Evolutionary conservation across 768 basidiomycete species (phyloP).

Genomic region (Crucibulum laeve): DNA sequence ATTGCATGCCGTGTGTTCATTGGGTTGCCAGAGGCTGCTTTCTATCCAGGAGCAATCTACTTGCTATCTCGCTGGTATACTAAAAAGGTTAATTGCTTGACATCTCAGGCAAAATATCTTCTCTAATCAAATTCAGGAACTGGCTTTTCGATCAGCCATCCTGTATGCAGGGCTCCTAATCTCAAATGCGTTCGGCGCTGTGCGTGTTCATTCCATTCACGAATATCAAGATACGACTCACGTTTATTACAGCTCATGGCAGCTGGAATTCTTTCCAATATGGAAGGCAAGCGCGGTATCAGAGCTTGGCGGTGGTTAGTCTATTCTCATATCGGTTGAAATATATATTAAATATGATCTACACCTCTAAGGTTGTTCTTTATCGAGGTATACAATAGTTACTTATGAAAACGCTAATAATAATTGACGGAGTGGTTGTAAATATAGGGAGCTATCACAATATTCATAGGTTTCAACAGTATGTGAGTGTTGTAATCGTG

Average conservation of each 20-base stretch:
- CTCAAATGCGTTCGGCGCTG: constrained; percentile 65
- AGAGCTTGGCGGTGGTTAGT: constrained; percentile 67
- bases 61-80: constrained; percentile 55
- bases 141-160: constrained; percentile 60
- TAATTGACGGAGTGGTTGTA: background rate
- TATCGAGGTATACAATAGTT: constrained; percentile 44
- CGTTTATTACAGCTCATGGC: constrained; percentile 50
- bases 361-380: constrained; percentile 52
- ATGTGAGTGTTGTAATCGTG: constrained; percentile 35
- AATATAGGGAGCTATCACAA: constrained; percentile 56
- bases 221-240: background rate
- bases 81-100: constrained; percentile 34
- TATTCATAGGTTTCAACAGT: constrained; percentile 48
- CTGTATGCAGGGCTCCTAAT: constrained; percentile 57
- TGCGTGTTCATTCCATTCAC: constrained; percentile 21
- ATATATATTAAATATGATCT: background rate
- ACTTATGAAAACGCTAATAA: constrained; percentile 2
- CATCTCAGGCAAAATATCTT: background rate
- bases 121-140: constrained; percentile 41
- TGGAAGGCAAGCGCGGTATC: constrained; percentile 67
- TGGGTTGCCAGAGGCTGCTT: constrained; percentile 63
- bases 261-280: constrained; percentile 65
- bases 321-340: background rate
- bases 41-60: constrained; percentile 55
- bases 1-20: constrained; percentile 56